Evolutionary conservation across 345 rosid genomes (phyloP).

Genomic region (Anastatica hierochuntica): DNA sequence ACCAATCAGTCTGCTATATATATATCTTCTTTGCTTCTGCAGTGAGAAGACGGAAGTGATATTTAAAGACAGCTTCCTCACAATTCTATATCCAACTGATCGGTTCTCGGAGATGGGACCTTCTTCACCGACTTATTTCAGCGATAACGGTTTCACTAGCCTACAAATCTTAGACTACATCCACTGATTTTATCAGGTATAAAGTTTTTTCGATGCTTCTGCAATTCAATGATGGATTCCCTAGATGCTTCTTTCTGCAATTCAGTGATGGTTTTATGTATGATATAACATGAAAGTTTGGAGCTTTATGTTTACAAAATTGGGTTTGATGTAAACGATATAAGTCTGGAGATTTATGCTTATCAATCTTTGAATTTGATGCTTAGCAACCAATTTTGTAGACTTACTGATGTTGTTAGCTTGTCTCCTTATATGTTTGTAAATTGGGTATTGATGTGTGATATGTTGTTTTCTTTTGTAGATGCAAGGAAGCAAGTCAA

Average conservation of each 20-base stretch:
- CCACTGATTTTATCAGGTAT: conserved; percentile 83
- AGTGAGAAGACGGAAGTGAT: conserved; percentile 74
- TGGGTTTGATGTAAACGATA: too few relatives aligned
- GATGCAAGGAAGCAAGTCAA: conserved; percentile 90
- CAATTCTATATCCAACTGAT: conserved; percentile 69
- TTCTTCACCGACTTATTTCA: conserved; percentile 78
- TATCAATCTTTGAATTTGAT: too few relatives aligned
- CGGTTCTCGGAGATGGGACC: conserved; percentile 93
- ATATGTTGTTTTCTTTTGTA: conserved; percentile 21
- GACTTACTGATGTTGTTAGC: too few relatives aligned
- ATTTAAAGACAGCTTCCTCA: conserved; percentile 64
- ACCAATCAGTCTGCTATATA: too few relatives aligned
- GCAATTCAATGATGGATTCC: background rate
- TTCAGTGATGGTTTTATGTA: too few relatives aligned
- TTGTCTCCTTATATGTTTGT: too few relatives aligned
- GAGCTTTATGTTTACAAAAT: background rate
- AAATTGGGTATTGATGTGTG: background rate
- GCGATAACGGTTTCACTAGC: too few relatives aligned
- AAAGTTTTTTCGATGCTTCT: background rate
- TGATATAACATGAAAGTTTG: too few relatives aligned
- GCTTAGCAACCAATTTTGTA: too few relatives aligned
- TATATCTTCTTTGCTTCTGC: conserved; percentile 28
- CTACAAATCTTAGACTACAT: conserved; percentile 64
- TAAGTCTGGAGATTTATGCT: background rate
- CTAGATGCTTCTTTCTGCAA: conserved; percentile 20